Conservation (phyloP, 176 grass and related monocot genomes). For the Alloteropsis semialata region DNA sequence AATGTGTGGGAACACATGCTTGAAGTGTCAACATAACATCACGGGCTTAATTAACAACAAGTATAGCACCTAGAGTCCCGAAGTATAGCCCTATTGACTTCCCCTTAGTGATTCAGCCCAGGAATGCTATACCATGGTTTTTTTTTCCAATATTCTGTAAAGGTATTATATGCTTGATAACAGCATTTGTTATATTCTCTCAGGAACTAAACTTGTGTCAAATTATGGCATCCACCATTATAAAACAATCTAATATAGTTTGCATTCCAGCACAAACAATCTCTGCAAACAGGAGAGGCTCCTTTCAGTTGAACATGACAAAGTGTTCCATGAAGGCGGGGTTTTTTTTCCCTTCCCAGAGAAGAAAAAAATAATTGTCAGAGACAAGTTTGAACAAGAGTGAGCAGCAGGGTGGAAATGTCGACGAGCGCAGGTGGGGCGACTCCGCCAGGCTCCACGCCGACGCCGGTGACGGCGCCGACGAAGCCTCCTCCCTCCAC, state of each 20-base stretch:
- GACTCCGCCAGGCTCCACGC: too few species aligned
- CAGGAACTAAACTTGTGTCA: not conserved
- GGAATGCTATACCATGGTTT: not conserved
- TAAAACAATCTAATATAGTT: not conserved
- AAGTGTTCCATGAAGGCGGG: too few species aligned
- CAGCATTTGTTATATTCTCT: not conserved
- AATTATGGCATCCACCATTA: not conserved
- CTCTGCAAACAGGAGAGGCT: not conserved
- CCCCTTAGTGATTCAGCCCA: not conserved
- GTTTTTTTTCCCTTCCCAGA: too few species aligned
- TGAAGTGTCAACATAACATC: not conserved
- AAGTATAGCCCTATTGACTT: not conserved
- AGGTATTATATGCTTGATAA: not conserved
- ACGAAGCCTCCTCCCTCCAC: too few species aligned
- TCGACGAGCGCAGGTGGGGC: too few species aligned
- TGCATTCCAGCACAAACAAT: not conserved
- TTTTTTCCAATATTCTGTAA: not conserved
- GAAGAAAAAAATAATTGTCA: too few species aligned
- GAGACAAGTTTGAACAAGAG: too few species aligned
- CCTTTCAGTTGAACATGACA: slow-evolving; percentile 25
- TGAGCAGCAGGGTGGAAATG: too few species aligned
- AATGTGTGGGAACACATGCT: not conserved
- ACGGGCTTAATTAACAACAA: not conserved
- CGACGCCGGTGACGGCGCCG: too few species aligned
- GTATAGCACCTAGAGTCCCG: not conserved